These are phyloP conservation scores for Geosmithia putterillii DNA, from an alignment of 2,329 filamentous ascomycete genomes.

Conservation along the genomic window DNA sequence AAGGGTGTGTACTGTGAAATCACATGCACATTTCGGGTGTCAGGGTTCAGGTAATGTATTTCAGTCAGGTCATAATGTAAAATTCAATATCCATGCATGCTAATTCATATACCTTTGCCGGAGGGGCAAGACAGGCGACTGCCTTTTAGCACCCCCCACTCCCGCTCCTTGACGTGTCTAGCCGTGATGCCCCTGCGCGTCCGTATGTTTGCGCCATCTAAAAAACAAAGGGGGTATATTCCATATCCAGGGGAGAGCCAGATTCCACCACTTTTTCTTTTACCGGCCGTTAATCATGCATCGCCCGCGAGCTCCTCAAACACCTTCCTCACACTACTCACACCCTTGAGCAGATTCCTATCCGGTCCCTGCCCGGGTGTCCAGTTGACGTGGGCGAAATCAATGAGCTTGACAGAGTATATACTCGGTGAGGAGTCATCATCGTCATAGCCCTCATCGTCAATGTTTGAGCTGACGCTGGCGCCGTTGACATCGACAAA, in stretches of 20 bases:
- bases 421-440: slow-evolving; percentile 25
- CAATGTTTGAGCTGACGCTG: slow-evolving; percentile 42
- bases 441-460: slow-evolving; percentile 36
- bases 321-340: slow-evolving; percentile 59
- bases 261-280: too few species aligned
- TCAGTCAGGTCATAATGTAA: too few species aligned
- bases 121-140: background rate
- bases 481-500: slow-evolving; percentile 32
- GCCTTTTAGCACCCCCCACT: background rate
- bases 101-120: background rate
- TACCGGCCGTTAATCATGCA: too few species aligned
- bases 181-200: too few species aligned
- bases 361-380: slow-evolving; percentile 70
- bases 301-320: slow-evolving; percentile 48
- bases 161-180: too few species aligned
- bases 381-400: slow-evolving; percentile 90
- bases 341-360: slow-evolving; percentile 66
- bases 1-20: too few species aligned
- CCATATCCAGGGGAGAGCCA: too few species aligned
- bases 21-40: too few species aligned
- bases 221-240: too few species aligned
- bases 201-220: too few species aligned
- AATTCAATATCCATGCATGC: background rate
- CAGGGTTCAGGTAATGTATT: too few species aligned
- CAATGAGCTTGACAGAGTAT: slow-evolving; percentile 66